Evolutionary conservation across 1,284 basidiomycete genomes (phyloP), one percentile per base, ranked within the genome.

Genomic region (Tilletiopsis washingtonensis): DNA sequence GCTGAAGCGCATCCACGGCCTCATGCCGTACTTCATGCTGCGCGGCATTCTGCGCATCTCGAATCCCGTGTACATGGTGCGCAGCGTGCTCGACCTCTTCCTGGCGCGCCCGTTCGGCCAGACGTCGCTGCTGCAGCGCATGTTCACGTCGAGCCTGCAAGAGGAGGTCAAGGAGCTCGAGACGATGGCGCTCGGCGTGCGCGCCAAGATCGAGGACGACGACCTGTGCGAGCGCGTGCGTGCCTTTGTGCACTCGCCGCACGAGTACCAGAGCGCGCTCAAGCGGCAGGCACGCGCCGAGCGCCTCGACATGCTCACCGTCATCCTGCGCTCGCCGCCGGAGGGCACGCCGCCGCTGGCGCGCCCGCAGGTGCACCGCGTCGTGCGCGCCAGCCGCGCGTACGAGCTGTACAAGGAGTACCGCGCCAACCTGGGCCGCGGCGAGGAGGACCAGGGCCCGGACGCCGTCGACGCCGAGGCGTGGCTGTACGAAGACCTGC

Each of bases 11-110:
- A 82, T 96, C 48, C 94, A 99, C 71, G 88, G 88, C 1, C 77
- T 96, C 52, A 96, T 98, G 89, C 93, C 93, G 3, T 99, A 99
- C 75, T 90, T 97, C 69, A 83, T 97, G 77, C 81, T 98, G 54
- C 93, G 91, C 73, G 81, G 88, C 5, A 86, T 91, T 17, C 77
- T 99, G 56, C 86, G 83, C 73, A 87, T 99, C 59, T 93, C 88
- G 50, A 99, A 97, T 74, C 93, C 93, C 1, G 85, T 98, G 60
- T 82, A 83, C 14, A 98, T 98, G 93, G 91, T 98, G 62, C 81
- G 93, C 59, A 81, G 82, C 74, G 52, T 96, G 2, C 78, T 98
- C 49, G 94, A 99, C 67, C 80, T 99, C 34, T 98, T 99, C 78
- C 80, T 97, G n/a, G 94, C 93, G 1, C 85, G 91, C 66, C 94